These are phyloP conservation scores for Paraphaeosphaeria sporulosa DNA, from an alignment of 2,329 filamentous ascomycete species.

Conservation along the genomic window DNA sequence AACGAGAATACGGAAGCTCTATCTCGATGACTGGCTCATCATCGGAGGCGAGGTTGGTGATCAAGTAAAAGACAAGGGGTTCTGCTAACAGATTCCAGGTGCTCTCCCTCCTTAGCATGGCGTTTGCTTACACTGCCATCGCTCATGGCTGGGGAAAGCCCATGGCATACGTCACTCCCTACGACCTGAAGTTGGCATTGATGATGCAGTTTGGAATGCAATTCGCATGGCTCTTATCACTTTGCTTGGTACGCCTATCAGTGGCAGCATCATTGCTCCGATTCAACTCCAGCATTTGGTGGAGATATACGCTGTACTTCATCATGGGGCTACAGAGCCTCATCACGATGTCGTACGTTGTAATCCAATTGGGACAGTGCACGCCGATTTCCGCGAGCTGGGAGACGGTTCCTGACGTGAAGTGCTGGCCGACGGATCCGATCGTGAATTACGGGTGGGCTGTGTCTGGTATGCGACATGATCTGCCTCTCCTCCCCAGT, in stretches of 20 bases:
- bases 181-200: constrained; percentile 19
- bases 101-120: constrained; percentile 28
- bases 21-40: constrained; percentile 38
- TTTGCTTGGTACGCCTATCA: constrained; percentile 32
- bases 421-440: constrained; percentile 30
- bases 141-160: constrained; percentile 36
- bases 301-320: constrained; percentile 30
- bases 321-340: constrained; percentile 32
- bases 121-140: constrained; percentile 24
- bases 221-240: constrained; percentile 33
- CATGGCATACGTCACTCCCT: constrained; percentile 24
- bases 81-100: constrained; percentile 14
- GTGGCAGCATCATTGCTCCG: constrained; percentile 36
- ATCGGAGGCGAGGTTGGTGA: constrained; percentile 31
- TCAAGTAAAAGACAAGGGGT: neutral
- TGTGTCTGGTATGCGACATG: constrained; percentile 26
- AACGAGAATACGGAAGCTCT: constrained; percentile 24
- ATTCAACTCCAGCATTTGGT: constrained; percentile 27
- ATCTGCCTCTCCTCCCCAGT: neutral
- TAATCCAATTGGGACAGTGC: constrained; percentile 39
- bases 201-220: constrained; percentile 37
- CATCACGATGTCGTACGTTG: constrained; percentile 31
- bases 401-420: constrained; percentile 29
- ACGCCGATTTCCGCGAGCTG: constrained; percentile 31
- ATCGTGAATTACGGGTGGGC: constrained; percentile 35